Evolutionary conservation across 139 green algal genomes (phyloP).

Genomic region (Raphidocelis subcapitata): DNA sequence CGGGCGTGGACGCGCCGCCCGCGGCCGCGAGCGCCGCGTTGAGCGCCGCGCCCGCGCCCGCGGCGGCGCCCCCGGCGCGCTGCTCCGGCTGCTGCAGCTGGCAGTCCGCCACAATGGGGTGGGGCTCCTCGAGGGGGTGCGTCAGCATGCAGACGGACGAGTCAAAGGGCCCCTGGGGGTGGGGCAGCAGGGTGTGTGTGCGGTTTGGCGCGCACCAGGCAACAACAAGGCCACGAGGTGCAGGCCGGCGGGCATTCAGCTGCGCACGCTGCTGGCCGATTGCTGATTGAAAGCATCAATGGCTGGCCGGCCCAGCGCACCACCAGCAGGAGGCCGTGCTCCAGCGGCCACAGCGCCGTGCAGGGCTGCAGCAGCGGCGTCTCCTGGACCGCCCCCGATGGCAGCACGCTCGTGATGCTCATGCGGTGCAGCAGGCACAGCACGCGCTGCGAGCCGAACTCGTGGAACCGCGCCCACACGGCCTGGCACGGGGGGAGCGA

Average conservation of each 20-base stretch:
- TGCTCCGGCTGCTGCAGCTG: not conserved
- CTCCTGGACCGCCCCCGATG: conserved; percentile 43
- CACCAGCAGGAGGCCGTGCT: conserved; percentile 53
- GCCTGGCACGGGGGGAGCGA: conserved; percentile 3
- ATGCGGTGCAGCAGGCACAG: conserved; percentile 62
- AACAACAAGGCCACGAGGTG: too few species aligned
- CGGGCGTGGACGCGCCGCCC: too few species aligned
- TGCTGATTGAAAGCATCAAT: not conserved
- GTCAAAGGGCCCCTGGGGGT: conserved; percentile 26
- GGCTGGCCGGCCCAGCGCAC: conserved; percentile 14
- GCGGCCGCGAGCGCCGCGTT: too few species aligned
- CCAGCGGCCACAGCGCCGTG: conserved; percentile 44
- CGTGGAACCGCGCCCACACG: conserved; percentile 37
- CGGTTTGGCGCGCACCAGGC: not conserved
- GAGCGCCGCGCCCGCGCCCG: too few species aligned
- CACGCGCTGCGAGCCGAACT: conserved; percentile 18
- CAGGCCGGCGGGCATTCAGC: conserved; percentile 3
- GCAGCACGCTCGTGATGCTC: conserved; percentile 38
- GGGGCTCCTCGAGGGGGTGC: conserved; percentile 60
- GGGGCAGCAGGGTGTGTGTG: not conserved
- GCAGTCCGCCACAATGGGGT: conserved; percentile 46
- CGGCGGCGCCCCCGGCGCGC: too few species aligned
- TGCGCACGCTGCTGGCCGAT: not conserved
- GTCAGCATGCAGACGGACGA: conserved; percentile 44
- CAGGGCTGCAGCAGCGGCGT: conserved; percentile 44